Conservation (phyloP, 1,284 basidiomycete genomes). For the Erythrobasidium hasegawianum region DNA sequence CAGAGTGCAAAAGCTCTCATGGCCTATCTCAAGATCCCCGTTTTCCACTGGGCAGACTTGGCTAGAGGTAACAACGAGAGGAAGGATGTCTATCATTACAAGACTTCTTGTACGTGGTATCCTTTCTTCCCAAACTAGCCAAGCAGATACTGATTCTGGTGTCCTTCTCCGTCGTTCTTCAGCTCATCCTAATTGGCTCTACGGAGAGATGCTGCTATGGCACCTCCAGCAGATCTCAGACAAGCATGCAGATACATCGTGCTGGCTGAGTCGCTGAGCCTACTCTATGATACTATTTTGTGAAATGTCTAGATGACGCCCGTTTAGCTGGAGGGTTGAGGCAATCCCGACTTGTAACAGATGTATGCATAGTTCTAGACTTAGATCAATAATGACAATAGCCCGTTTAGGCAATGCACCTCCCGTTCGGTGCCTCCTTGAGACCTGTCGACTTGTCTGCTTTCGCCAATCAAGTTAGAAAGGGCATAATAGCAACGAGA, state of each 20-base stretch:
- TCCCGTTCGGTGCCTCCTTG: too few relatives aligned
- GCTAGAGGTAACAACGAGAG: constrained; percentile 17
- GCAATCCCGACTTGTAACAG: too few relatives aligned
- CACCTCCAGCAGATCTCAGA: constrained; percentile 11
- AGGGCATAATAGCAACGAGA: too few relatives aligned
- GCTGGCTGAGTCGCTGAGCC: constrained; percentile 19
- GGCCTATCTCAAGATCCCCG: constrained; percentile 9
- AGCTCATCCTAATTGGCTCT: constrained; percentile 16
- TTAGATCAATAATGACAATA: too few relatives aligned
- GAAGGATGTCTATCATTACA: constrained; percentile 25
- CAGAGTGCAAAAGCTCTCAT: constrained; percentile 25
- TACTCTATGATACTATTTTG: too few relatives aligned
- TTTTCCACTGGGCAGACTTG: constrained; percentile 30
- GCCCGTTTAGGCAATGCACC: too few relatives aligned
- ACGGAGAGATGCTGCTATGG: constrained; percentile 15
- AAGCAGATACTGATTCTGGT: background rate
- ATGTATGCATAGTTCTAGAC: too few relatives aligned
- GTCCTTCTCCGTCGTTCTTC: background rate
- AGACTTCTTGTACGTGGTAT: constrained; percentile 14
- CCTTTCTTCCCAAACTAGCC: background rate
- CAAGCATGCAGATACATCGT: constrained; percentile 11
- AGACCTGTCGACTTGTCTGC: too few relatives aligned
- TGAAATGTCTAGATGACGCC: too few relatives aligned
- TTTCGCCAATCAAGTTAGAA: too few relatives aligned
- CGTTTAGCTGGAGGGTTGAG: too few relatives aligned